Evolutionary conservation across 2,329 filamentous ascomycete genomes (phyloP), one percentile per base, ranked within the genome.

Genomic region (Clarireedia homoeocarpa): DNA sequence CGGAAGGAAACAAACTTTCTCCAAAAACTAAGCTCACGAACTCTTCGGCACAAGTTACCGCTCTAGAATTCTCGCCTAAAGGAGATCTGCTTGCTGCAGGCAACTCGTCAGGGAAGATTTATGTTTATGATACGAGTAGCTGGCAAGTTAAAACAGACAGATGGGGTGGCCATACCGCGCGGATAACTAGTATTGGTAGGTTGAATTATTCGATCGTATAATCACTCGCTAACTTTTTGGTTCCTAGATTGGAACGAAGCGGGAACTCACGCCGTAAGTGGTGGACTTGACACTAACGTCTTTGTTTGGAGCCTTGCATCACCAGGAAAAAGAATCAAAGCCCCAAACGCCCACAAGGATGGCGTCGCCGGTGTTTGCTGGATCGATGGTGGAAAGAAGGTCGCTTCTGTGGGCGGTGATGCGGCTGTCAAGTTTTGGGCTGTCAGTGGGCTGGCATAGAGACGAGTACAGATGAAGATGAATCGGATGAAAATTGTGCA

Each of bases 301-400:
- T 91, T 89, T 69, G 84, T 96, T 30, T 99, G 94, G 90, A 96
- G 89, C 70, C 72, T 96, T 42, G 74, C 77, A 45, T 88, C 89
- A 69, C 92, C 92, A 0, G 91, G 89, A 2, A 88, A 88, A 71
- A 81, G 92, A 63, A 81, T 95, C 63, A 92, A 94, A 75, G 86
- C 84, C 14, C 74, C 84, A 23, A 95, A 96, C 68, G 91, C 92
- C 50, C 94, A 99, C 74, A 96, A 96, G 74, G 94, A 97, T 68
- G 94, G 94, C 9, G 91, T 97, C 17, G 90, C 87, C 63, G 92
- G 89, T 15, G 86, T 97, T 15, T 80, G 80, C 12, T 99, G 92
- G 91, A 78, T 89, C 14, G 79, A 78, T 27, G 82, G 80, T 7
- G 77, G 77, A 57, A 72, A 72, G 17, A 89, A 81, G 73, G 78